Evolutionary conservation across 306 rosid genomes (phyloP).

Genomic region (Begonia masoniana): DNA sequence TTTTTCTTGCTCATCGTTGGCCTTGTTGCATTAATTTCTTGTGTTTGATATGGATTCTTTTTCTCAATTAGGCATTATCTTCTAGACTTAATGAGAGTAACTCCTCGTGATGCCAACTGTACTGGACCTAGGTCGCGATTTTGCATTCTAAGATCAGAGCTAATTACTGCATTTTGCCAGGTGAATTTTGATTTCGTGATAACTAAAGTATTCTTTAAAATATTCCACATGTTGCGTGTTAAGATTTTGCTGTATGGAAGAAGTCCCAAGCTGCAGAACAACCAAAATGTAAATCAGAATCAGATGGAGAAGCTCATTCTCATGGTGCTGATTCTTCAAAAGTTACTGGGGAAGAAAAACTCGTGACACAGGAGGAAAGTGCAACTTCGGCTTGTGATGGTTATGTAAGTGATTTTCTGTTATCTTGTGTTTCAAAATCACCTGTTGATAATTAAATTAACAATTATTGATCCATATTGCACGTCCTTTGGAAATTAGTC

Average conservation of each 20-base stretch:
- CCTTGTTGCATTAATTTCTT: too few relatives aligned
- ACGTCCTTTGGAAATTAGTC: too few relatives aligned
- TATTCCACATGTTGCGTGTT: conserved; percentile 11
- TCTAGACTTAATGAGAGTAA: conserved; percentile 93
- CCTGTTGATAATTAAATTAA: too few relatives aligned
- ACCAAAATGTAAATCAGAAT: conserved; percentile 31
- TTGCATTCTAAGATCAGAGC: conserved; percentile 80
- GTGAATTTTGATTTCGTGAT: conserved; percentile 18
- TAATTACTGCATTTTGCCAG: conserved; percentile 79
- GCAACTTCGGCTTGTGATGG: conserved; percentile 10
- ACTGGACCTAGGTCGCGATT: conserved; percentile 82
- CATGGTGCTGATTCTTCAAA: conserved; percentile 24
- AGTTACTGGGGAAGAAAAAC: conserved; percentile 21
- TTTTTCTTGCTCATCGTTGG: too few relatives aligned
- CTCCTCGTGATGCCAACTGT: conserved; percentile 94
- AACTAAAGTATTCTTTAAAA: background rate
- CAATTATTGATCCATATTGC: too few relatives aligned
- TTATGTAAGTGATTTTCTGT: conserved; percentile 3
- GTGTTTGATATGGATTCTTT: background rate
- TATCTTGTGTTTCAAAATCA: background rate
- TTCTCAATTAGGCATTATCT: conserved; percentile 68
- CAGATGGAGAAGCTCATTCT: conserved; percentile 31
- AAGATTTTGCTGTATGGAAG: conserved; percentile 14
- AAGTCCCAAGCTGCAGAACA: conserved; percentile 54
- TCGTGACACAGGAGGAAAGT: conserved; percentile 20